A percentile compares a stretch with the other conserved stretches of the same genome.
These are phyloP conservation scores for Leishmania braziliensis DNA, from an alignment of 208 protist genomes.

Conservation along the genomic window DNA sequence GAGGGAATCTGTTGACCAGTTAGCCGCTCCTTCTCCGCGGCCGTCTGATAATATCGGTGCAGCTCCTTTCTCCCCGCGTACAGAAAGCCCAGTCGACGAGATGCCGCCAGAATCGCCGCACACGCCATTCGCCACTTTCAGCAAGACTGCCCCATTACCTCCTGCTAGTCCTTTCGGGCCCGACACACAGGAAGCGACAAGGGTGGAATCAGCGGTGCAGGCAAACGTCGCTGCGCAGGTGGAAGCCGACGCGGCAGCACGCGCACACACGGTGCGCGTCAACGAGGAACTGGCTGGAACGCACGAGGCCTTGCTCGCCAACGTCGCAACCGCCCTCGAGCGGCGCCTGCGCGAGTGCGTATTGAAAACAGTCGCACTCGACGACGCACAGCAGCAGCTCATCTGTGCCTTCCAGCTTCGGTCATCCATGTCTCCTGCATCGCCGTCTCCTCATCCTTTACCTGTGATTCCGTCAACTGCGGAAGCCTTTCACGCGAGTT, in stretches of 20 bases:
- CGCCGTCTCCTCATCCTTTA: neutral
- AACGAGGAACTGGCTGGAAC: constrained; percentile 15
- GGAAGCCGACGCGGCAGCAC: neutral
- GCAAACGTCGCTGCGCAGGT: neutral
- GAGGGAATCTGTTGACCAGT: neutral
- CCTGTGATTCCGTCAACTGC: neutral
- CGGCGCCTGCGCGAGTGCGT: constrained; percentile 52
- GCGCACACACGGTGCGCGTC: neutral
- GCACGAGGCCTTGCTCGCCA: constrained; percentile 17
- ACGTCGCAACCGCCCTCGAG: constrained; percentile 43
- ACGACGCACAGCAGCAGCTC: constrained; percentile 65
- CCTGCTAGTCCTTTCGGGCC: neutral
- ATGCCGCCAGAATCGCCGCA: neutral
- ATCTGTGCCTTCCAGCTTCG: constrained; percentile 34
- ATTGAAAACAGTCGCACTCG: constrained; percentile 51
- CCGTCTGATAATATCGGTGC: neutral
- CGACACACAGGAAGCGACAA: neutral
- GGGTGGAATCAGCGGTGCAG: neutral
- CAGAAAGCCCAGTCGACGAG: neutral
- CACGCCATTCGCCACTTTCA: neutral
- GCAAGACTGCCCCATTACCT: neutral
- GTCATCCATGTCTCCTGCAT: neutral
- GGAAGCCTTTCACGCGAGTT: neutral
- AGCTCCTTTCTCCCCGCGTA: neutral
- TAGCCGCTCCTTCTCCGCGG: neutral